phyloP scores from a whole-genome alignment of 768 basidiomycete genomes.

The Termitomyces sp. region DNA sequence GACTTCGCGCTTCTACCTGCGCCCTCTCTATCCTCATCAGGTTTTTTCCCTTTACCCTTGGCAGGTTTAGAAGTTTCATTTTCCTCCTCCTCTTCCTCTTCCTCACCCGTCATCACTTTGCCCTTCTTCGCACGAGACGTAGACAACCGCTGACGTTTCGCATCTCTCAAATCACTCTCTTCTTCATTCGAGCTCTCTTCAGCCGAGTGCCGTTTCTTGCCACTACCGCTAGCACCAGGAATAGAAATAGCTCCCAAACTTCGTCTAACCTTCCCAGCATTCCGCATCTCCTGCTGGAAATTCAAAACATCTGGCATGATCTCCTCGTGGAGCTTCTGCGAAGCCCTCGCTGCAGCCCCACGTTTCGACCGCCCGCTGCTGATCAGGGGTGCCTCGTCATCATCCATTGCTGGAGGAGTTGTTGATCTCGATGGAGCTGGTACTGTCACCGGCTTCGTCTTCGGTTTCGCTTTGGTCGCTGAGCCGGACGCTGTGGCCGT shows the following conservation, averaged over 20 bases:
- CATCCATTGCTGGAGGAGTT: slow-evolving; percentile 10
- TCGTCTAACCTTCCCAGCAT: slow-evolving; percentile 31
- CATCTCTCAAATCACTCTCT: slow-evolving; percentile 1
- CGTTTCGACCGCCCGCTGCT: slow-evolving; percentile 25
- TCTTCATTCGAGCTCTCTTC: slow-evolving; percentile 10
- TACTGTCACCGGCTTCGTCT: slow-evolving; percentile 3
- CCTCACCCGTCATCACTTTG: slow-evolving; percentile 6
- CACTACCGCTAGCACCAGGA: slow-evolving; percentile 1
- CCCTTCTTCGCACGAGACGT: slow-evolving; percentile 13
- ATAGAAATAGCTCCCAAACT: slow-evolving; percentile 24
- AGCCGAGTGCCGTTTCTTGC: slow-evolving; percentile 11
- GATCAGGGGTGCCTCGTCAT: slow-evolving; percentile 9
- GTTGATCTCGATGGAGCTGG: slow-evolving; percentile 2
- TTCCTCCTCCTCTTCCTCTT: slow-evolving; percentile 11
- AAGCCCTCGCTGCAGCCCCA: slow-evolving; percentile 42
- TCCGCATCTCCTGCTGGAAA: slow-evolving; percentile 66
- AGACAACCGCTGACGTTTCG: slow-evolving; percentile 10
- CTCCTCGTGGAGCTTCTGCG: slow-evolving; percentile 53
- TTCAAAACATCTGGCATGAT: slow-evolving; percentile 77
- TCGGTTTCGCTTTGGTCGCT: slow-evolving; percentile 9
- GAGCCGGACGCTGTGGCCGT: slow-evolving; percentile 5
- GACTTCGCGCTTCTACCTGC: slow-evolving; percentile 4
- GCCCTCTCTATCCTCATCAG: slow-evolving; percentile 8
- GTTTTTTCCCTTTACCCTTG: slow-evolving; percentile 20
- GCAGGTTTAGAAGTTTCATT: slow-evolving; percentile 9